These are phyloP conservation scores for Diaporthe citriasiana DNA, from an alignment of 2,329 filamentous ascomycete genomes.

Conservation along the genomic window DNA sequence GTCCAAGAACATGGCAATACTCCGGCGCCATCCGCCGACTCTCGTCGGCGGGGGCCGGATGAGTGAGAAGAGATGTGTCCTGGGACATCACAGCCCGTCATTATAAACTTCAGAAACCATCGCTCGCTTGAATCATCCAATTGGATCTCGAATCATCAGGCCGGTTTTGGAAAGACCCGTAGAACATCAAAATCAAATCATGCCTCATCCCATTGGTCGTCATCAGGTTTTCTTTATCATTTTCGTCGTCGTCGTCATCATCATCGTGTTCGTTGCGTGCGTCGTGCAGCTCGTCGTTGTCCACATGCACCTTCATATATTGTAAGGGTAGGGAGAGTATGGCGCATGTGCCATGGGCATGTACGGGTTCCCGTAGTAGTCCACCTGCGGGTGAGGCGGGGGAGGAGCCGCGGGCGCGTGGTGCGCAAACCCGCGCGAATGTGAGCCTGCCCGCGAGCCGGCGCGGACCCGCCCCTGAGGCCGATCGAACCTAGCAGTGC, in stretches of 20 bases:
- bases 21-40: slow-evolving; percentile 6
- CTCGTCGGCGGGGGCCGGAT: background rate
- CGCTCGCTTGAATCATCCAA: slow-evolving; percentile 21
- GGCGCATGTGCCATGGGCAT: slow-evolving; percentile 40
- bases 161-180: background rate
- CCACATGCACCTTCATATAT: background rate
- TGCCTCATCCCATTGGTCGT: slow-evolving; percentile 18
- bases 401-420: slow-evolving; percentile 8
- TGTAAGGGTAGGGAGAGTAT: slow-evolving; percentile 40
- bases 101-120: slow-evolving; percentile 24
- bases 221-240: slow-evolving; percentile 15
- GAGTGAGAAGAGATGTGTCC: slow-evolving; percentile 12
- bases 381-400: background rate
- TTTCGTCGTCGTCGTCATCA: slow-evolving; percentile 15
- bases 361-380: slow-evolving; percentile 31
- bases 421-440: slow-evolving; percentile 47
- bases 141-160: background rate
- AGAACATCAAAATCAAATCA: slow-evolving; percentile 4
- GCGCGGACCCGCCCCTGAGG: slow-evolving; percentile 61
- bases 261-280: slow-evolving; percentile 36
- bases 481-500: slow-evolving; percentile 57
- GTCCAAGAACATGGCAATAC: background rate
- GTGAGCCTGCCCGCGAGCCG: slow-evolving; percentile 66
- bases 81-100: background rate
- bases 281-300: slow-evolving; percentile 33